phyloP scores from a whole-genome alignment of 2,329 filamentous ascomycete species.

The Aspergillus ustus region DNA sequence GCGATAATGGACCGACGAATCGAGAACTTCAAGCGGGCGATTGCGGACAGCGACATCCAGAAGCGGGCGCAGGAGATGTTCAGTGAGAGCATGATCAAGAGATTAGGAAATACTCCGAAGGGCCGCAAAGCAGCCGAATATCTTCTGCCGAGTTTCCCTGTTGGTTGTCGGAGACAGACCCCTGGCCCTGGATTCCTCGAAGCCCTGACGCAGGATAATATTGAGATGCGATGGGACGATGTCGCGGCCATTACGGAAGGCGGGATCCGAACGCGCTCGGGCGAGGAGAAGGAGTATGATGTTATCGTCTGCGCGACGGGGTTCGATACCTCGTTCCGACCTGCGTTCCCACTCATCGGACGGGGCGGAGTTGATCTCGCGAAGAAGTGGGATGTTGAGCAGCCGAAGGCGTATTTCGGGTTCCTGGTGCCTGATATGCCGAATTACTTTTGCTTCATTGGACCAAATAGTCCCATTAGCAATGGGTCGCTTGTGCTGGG shows the following conservation, averaged over 20 bases:
- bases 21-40: slow-evolving; percentile 13
- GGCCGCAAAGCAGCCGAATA: slow-evolving; percentile 4
- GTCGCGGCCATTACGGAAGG: slow-evolving; percentile 25
- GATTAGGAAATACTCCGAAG: slow-evolving; percentile 18
- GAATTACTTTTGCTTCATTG: slow-evolving; percentile 2
- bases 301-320: slow-evolving; percentile 45
- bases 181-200: slow-evolving; percentile 32
- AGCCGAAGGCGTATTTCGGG: not conserved
- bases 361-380: slow-evolving; percentile 23
- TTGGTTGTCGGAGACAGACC: slow-evolving; percentile 31
- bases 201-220: slow-evolving; percentile 29
- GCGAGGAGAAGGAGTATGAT: slow-evolving; percentile 27
- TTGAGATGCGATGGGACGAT: slow-evolving; percentile 23
- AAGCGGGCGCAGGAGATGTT: slow-evolving; percentile 11
- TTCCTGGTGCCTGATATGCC: not conserved
- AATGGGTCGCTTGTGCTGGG: not conserved
- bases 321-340: slow-evolving; percentile 44
- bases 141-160: slow-evolving; percentile 27
- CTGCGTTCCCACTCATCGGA: slow-evolving; percentile 40
- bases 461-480: not conserved
- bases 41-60: slow-evolving; percentile 8
- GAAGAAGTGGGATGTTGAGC: not conserved
- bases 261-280: slow-evolving; percentile 24
- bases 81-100: slow-evolving; percentile 21
- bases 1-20: slow-evolving; percentile 12